Conservation (phyloP, 148 eudicot species). For the Limonium bicolor region DNA sequence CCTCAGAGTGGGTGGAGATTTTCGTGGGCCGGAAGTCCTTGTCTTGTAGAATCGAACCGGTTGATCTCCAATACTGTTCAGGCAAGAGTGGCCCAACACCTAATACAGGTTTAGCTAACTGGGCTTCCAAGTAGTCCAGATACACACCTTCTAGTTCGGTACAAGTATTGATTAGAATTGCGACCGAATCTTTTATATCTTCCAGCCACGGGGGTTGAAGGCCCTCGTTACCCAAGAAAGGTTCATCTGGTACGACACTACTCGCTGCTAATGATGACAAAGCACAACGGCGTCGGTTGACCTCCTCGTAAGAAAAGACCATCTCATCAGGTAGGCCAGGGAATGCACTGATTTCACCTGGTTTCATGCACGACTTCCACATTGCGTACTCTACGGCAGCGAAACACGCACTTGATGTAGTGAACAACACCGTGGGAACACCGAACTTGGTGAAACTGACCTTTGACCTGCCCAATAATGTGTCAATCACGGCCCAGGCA, state of each 20-base stretch:
- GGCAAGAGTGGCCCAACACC: constrained; percentile 60
- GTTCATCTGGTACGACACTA: too few relatives aligned
- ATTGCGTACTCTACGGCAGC: constrained; percentile 41
- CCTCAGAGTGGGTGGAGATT: constrained; percentile 35
- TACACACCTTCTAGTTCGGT: constrained; percentile 34
- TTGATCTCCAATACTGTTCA: constrained; percentile 34
- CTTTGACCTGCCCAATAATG: constrained; percentile 58
- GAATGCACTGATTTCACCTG: constrained; percentile 27
- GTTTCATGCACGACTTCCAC: constrained; percentile 30
- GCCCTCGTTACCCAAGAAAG: too few relatives aligned
- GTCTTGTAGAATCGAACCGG: constrained; percentile 35
- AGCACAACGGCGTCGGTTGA: too few relatives aligned
- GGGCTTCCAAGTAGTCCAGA: constrained; percentile 19
- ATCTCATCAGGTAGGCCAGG: constrained; percentile 42
- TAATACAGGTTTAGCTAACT: constrained; percentile 27
- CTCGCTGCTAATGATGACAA: too few relatives aligned
- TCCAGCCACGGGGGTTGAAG: constrained; percentile 30
- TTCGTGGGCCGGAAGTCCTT: constrained; percentile 24
- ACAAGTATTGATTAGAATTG: constrained; percentile 41
- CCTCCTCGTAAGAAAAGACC: constrained; percentile 31
- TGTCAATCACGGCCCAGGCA: constrained; percentile 34
- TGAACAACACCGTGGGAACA: constrained; percentile 26
- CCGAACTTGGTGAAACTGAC: constrained; percentile 17
- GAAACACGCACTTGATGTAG: constrained; percentile 45
- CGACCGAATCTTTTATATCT: constrained; percentile 32